Evolutionary conservation across 2,329 filamentous ascomycete genomes (phyloP).

Genomic region (Apiospora rasikravindrae): DNA sequence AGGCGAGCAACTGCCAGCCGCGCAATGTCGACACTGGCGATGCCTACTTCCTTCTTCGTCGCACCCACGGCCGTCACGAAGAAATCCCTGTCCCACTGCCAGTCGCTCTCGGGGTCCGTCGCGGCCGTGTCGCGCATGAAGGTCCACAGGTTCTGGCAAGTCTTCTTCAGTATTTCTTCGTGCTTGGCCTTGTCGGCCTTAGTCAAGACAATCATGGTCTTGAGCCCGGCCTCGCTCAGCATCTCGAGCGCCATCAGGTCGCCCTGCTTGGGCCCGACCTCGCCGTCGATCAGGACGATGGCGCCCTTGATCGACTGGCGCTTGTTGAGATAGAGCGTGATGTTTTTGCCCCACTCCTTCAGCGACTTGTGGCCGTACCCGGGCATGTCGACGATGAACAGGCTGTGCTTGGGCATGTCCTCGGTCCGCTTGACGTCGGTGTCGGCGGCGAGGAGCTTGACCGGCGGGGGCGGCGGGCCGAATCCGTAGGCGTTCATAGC

Average conservation of each 20-base stretch:
- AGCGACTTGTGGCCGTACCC: conserved; percentile 55
- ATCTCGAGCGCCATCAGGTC: conserved; percentile 54
- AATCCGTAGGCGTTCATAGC: conserved; percentile 63
- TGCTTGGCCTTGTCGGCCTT: conserved; percentile 58
- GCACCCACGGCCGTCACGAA: conserved; percentile 39
- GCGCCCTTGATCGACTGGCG: conserved; percentile 56
- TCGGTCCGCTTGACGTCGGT: conserved; percentile 38
- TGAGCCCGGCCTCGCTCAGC: conserved; percentile 50
- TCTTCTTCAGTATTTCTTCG: conserved; percentile 32
- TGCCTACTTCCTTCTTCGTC: conserved; percentile 29
- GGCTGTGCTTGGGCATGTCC: conserved; percentile 49
- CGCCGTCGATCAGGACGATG: conserved; percentile 58
- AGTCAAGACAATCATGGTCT: conserved; percentile 58
- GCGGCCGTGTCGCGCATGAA: conserved; percentile 31
- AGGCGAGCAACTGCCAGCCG: conserved; percentile 38
- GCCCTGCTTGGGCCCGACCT: conserved; percentile 55
- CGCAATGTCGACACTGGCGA: conserved; percentile 32
- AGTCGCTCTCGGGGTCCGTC: conserved; percentile 27
- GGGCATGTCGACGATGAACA: conserved; percentile 58
- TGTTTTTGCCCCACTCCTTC: conserved; percentile 57
- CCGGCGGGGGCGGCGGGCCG: conserved; percentile 43
- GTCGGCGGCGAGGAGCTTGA: conserved; percentile 32
- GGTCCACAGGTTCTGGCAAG: conserved; percentile 36
- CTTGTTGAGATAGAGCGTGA: conserved; percentile 55
- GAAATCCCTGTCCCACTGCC: conserved; percentile 38